Evolutionary conservation across 2,329 filamentous ascomycete species (phyloP).

Genomic region (Alternaria gaisen): DNA sequence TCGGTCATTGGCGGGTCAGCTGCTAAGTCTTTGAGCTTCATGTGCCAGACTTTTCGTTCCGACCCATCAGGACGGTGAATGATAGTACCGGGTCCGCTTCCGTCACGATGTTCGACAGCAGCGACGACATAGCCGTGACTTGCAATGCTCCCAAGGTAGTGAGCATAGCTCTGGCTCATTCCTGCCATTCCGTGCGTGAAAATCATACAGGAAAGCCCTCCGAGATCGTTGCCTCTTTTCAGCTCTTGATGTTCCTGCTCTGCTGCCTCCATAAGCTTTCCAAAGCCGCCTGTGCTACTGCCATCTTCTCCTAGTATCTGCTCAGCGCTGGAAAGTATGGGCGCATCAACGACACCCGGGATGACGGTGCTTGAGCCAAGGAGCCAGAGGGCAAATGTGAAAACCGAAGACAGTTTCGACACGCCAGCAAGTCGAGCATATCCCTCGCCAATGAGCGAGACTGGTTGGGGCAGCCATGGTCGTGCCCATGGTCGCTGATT

Average conservation of each 20-base stretch:
- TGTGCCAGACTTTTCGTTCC: slow-evolving; percentile 50
- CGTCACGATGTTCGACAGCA: slow-evolving; percentile 59
- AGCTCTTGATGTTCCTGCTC: slow-evolving; percentile 33
- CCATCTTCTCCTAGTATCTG: slow-evolving; percentile 34
- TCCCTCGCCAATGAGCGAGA: slow-evolving; percentile 55
- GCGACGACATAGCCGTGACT: slow-evolving; percentile 57
- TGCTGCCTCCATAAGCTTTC: slow-evolving; percentile 25
- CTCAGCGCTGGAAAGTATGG: slow-evolving; percentile 42
- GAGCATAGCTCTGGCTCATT: slow-evolving; percentile 56
- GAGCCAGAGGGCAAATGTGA: slow-evolving; percentile 54
- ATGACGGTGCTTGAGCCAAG: slow-evolving; percentile 54
- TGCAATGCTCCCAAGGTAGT: slow-evolving; percentile 57
- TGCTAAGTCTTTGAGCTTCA: slow-evolving; percentile 48
- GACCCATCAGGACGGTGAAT: slow-evolving; percentile 48
- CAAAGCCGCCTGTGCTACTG: slow-evolving; percentile 23
- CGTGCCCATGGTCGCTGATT: slow-evolving; percentile 47
- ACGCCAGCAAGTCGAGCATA: slow-evolving; percentile 55
- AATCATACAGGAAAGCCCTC: slow-evolving; percentile 54
- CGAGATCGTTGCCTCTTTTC: slow-evolving; percentile 37
- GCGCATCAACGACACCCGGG: slow-evolving; percentile 55
- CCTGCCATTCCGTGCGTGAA: slow-evolving; percentile 60
- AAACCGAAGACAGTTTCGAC: slow-evolving; percentile 43
- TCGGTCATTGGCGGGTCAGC: slow-evolving; percentile 43
- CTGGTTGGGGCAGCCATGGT: slow-evolving; percentile 56
- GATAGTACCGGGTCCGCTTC: slow-evolving; percentile 56